These are phyloP conservation scores for Dissoconium aciculare DNA, from an alignment of 2,329 filamentous ascomycete genomes.

Conservation along the genomic window DNA sequence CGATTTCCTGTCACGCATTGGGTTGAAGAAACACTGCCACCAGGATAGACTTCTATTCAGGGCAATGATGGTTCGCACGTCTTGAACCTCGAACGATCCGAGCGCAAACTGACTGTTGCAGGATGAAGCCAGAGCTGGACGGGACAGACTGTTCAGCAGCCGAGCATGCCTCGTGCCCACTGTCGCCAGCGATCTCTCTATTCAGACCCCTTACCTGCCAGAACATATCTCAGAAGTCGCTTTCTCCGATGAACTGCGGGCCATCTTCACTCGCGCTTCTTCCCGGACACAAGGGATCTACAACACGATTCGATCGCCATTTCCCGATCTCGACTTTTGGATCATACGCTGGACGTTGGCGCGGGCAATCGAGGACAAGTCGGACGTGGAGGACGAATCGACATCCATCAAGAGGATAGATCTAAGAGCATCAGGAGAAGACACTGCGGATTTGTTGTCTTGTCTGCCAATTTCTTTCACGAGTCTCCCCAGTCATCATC, in stretches of 20 bases:
- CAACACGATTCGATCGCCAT: not conserved
- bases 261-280: not conserved
- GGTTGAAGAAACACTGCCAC: not conserved
- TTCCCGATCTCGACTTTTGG: not conserved
- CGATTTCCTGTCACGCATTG: not conserved
- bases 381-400: not conserved
- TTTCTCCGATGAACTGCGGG: not conserved
- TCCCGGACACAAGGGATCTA: not conserved
- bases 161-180: not conserved
- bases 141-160: not conserved
- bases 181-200: not conserved
- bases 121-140: not conserved
- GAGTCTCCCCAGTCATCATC: no score
- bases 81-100: no score
- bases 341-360: not conserved
- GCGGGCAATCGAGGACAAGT: conserved; percentile 1
- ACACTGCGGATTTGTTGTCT: no score
- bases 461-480: no score
- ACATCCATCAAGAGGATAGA: no score
- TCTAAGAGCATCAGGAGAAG: no score
- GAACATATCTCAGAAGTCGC: not conserved
- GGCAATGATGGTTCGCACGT: not conserved
- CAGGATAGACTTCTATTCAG: not conserved
- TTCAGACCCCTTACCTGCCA: not conserved
- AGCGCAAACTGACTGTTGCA: no score